A percentile compares a stretch with the other conserved stretches of the same genome.
Evolutionary conservation across 2,329 filamentous ascomycete species (phyloP).

Genomic region (Colletotrichum caudatum): DNA sequence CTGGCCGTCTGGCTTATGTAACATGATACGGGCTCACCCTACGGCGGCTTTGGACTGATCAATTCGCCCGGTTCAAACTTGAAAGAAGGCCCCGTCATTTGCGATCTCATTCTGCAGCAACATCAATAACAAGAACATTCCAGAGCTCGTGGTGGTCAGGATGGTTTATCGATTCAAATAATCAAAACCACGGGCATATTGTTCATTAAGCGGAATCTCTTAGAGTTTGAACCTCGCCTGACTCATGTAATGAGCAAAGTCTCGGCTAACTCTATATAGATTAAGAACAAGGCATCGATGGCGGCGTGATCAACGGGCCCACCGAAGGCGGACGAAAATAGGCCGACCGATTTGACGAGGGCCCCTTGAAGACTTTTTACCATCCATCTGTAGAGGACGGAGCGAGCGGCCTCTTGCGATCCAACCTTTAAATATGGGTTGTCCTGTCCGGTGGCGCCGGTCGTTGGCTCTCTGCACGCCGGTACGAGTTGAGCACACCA

Average conservation of each 20-base stretch:
- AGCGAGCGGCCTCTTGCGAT: no score
- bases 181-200: neutral
- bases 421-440: neutral
- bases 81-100: no score
- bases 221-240: neutral
- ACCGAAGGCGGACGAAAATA: neutral
- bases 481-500: neutral
- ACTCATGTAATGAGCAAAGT: conserved; percentile 1
- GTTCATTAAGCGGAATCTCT: neutral
- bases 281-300: conserved; percentile 9
- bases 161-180: neutral
- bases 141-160: neutral
- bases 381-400: neutral
- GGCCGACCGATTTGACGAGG: neutral
- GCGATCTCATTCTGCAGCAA: no score
- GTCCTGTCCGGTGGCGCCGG: neutral
- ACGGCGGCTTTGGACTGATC: no score
- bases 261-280: conserved; percentile 28
- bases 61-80: no score
- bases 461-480: no score
- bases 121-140: neutral
- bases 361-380: neutral
- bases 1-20: neutral
- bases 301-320: neutral
- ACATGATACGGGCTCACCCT: neutral